These are phyloP conservation scores for Lagenaria siceraria DNA, from an alignment of 306 rosid species.

Conservation along the genomic window DNA sequence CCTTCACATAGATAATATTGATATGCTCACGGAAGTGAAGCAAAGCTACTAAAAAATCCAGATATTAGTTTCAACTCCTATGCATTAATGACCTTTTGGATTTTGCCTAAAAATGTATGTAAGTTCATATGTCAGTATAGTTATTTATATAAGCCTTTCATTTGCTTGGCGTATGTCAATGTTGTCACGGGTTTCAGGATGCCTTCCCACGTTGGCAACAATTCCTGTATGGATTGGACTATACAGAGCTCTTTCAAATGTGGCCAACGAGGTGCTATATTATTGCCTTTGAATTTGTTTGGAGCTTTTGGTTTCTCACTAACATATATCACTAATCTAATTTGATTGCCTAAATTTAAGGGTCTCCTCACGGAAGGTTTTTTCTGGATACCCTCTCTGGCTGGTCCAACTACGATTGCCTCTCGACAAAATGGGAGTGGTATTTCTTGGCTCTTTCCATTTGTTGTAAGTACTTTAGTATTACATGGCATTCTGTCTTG, in stretches of 20 bases:
- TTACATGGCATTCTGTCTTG: constrained; percentile 6
- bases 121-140: background rate
- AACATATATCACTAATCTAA: constrained; percentile 4
- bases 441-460: constrained; percentile 93
- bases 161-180: background rate
- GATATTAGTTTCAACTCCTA: background rate
- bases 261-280: constrained; percentile 67
- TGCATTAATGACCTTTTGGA: background rate
- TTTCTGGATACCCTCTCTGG: constrained; percentile 98
- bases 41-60: background rate
- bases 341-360: constrained; percentile 26
- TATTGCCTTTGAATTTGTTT: background rate
- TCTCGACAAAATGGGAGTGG: constrained; percentile 85
- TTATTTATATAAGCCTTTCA: background rate
- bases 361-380: constrained; percentile 96
- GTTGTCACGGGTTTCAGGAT: constrained; percentile 33
- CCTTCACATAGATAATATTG: background rate
- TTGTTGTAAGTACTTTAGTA: constrained; percentile 47
- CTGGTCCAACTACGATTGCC: constrained; percentile 88
- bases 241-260: constrained; percentile 94
- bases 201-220: constrained; percentile 79
- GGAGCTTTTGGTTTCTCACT: background rate
- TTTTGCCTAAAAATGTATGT: background rate
- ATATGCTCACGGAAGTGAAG: background rate
- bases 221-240: constrained; percentile 97